Evolutionary conservation across 306 rosid genomes (phyloP), one percentile per base, ranked within the genome.

Genomic region (Cicer pinnatifidum): DNA sequence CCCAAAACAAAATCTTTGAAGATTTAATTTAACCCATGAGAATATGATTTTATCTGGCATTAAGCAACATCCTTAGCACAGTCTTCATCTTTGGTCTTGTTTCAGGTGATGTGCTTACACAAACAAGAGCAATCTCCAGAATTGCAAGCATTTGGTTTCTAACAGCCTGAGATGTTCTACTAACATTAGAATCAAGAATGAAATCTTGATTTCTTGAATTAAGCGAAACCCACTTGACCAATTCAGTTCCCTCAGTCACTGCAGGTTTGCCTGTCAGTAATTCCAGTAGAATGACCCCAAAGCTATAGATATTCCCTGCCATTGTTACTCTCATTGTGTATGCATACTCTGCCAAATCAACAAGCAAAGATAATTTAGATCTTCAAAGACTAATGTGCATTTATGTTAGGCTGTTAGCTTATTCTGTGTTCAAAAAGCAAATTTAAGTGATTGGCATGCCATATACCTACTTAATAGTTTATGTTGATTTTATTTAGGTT

Each of bases 41-140:
- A 69, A 11, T 58, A 33, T 33, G 41, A 54, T 23, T 81, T 69
- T 68, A 94, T 86, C 91, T 86, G 38, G 97, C 96, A 68, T 83
- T 88, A 10, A 94, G 87, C 76, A 94, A 88, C 96, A 86, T 83
- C 33, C 86, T 58, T 17, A 94, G 85, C 41, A 94, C 95, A 16
- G 78, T 88, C 86, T 90, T 91, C 92, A 94, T 90, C 88, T 87
- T 84, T 12, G 99, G 97, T 88, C 96, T 94, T 61, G 84, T 79
- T n/a, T 86, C 89, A 0, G 96, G 84, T 5, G 89, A 86, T 9
- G 81, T 59, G 43, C 81, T 73, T 45, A 91, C 97, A 71, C 99
- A 90, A 38, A 77, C 73, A 60, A 86, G 76, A 56, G 97, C 99
- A 71, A 90, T 73, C 72, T 82, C 72, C 50, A 94, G 87, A 57